Evolutionary conservation across 169 alveolate genomes (phyloP).

Genomic region (Plasmodium berghei): DNA sequence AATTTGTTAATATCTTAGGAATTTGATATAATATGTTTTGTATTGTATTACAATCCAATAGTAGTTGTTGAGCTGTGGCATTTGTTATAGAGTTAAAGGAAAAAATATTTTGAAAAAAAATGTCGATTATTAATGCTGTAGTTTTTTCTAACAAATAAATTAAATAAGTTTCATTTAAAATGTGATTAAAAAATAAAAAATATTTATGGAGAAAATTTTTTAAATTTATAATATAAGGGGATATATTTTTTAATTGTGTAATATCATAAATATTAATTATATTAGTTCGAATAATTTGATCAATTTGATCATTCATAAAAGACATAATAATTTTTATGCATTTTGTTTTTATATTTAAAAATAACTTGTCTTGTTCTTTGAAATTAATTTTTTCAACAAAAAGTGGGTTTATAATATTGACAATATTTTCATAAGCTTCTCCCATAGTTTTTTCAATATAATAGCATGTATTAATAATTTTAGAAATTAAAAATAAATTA

Average conservation of each 20-base stretch:
- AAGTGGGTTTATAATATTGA: constrained; percentile 20
- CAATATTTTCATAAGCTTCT: constrained; percentile 61
- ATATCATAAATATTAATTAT: constrained; percentile 42
- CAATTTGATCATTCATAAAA: constrained; percentile 33
- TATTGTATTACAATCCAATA: constrained; percentile 80
- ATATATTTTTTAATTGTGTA: constrained; percentile 22
- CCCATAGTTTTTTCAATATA: constrained; percentile 35
- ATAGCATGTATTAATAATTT: constrained; percentile 55
- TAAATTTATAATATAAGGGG: constrained; percentile 20
- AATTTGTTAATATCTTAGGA: background rate
- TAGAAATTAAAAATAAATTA: constrained; percentile 24
- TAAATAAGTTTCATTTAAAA: constrained; percentile 72
- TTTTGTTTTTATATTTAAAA: constrained; percentile 62
- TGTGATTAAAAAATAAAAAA: constrained; percentile 50
- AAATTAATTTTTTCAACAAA: constrained; percentile 30
- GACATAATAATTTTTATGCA: constrained; percentile 51
- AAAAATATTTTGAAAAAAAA: constrained; percentile 78
- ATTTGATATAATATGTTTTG: constrained; percentile 64
- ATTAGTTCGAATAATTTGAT: constrained; percentile 23
- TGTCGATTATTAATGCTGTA: constrained; percentile 78
- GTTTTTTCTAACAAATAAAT: constrained; percentile 82
- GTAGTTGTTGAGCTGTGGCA: constrained; percentile 80
- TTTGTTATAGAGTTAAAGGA: constrained; percentile 77
- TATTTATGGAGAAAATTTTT: constrained; percentile 26
- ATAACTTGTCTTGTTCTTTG: constrained; percentile 51